Base-by-base conservation (phyloP, 805 yeast species). In the Maudiozyma bulderi region DNA sequence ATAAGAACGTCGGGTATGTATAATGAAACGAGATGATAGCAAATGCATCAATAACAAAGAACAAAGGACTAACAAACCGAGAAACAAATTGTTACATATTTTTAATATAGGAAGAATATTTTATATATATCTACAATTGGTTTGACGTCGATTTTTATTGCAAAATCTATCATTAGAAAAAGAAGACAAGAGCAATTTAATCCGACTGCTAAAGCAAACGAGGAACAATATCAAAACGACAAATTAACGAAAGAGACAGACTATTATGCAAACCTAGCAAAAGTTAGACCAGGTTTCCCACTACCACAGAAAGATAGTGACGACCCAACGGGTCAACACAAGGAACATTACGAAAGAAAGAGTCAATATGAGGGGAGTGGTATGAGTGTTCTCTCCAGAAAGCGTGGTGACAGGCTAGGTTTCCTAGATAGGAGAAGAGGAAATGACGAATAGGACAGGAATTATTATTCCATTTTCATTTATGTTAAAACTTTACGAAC, bases 341-440 rank as follows among this genome's bases (percentile, higher is more conserved):
- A 39, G 13, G 60, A 63, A 6, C 59, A 57, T 28, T 68, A 65
- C 26, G 57, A 65, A 42, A 68, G 89, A 52, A 79, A 80, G 53
- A 77, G 83, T 47, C 80, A 76, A 57, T 85, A 74, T 58, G 86
- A 82, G 55, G 91, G 89, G 5, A 73, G 83, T 0, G 86, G 87
- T 0, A 69, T 69, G 48, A 76, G 86, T 44, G 81, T 81, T 49
- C 62, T 68, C 38, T 69, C 80, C n/a, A 72, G 86, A 57, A 75
- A 69, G 49, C 66, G 73, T 13, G 86, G 86, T 52, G 89, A 81
- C 57, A 66, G 56, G 44, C 51, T 65, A 38, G 68, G 68, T 1
- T 60, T 63, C 46, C 49, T 57, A 34, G 62, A 61, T 45, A 58
- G 68, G 50, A 51, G 53, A 40, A 35, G 38, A 35, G 20, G 38